A percentile compares a stretch with the other conserved stretches of the same genome.
These are phyloP conservation scores for Andrographis paniculata DNA, from an alignment of 305 asterid genomes.

Conservation along the genomic window DNA sequence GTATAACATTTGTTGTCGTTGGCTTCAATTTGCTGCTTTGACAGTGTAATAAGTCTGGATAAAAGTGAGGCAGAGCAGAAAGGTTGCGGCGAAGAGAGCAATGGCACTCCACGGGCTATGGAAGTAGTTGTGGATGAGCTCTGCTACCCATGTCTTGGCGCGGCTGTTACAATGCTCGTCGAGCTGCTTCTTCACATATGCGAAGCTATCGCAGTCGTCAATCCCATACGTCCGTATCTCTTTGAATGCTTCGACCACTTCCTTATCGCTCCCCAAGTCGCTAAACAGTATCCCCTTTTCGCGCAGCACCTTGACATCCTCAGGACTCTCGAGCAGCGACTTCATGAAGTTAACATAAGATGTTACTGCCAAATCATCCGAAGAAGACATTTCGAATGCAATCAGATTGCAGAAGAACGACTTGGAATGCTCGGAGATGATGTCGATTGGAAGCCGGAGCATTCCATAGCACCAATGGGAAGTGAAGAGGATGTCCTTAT, in stretches of 20 bases:
- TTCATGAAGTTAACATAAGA: slow-evolving; percentile 22
- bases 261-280: slow-evolving; percentile 12
- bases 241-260: slow-evolving; percentile 9
- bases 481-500: slow-evolving; percentile 20
- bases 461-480: slow-evolving; percentile 13
- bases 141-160: slow-evolving; percentile 26
- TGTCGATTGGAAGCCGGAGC: slow-evolving; percentile 21
- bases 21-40: background rate
- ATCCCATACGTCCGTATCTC: slow-evolving; percentile 13
- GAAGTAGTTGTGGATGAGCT: slow-evolving; percentile 21
- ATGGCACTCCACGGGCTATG: slow-evolving; percentile 27
- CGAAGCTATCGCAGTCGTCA: background rate
- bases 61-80: slow-evolving; percentile 9
- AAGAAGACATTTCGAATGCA: slow-evolving; percentile 17
- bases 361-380: background rate
- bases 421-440: background rate
- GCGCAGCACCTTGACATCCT: slow-evolving; percentile 19
- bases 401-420: slow-evolving; percentile 10
- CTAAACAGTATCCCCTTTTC: slow-evolving; percentile 15
- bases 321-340: slow-evolving; percentile 15
- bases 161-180: slow-evolving; percentile 14
- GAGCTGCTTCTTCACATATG: slow-evolving; percentile 10
- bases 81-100: slow-evolving; percentile 24
- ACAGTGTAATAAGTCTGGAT: background rate
- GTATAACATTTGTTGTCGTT: too few species aligned